These are phyloP conservation scores for Lipomyces yamanashiensis DNA, from an alignment of 805 yeast genomes.

Conservation along the genomic window DNA sequence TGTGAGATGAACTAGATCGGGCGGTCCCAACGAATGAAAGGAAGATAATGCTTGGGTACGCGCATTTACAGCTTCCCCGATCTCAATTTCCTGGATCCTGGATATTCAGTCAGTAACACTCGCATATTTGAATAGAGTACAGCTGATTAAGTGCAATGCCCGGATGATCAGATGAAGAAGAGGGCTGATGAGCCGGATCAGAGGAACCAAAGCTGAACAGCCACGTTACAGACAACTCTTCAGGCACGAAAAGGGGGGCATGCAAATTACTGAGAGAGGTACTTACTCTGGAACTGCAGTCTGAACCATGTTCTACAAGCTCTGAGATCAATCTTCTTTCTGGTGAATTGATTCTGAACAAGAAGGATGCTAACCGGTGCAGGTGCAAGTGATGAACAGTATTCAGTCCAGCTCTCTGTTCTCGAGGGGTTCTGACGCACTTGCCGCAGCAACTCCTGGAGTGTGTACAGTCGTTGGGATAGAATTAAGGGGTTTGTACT, in stretches of 20 bases:
- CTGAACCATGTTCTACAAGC: conserved; percentile 8
- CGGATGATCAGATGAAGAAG: neutral
- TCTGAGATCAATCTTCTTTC: neutral
- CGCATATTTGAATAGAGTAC: neutral
- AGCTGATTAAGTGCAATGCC: neutral
- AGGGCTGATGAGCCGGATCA: neutral
- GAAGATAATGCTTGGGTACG: conserved; percentile 52
- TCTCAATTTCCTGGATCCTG: conserved; percentile 53
- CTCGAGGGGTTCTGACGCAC: too few species aligned
- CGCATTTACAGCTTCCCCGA: conserved; percentile 59
- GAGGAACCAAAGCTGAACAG: neutral
- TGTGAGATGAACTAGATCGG: conserved; percentile 65
- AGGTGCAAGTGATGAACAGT: too few species aligned
- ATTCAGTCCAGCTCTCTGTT: too few species aligned
- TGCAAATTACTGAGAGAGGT: neutral
- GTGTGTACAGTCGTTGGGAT: neutral
- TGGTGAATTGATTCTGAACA: neutral
- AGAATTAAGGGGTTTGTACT: too few species aligned
- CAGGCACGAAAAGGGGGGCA: neutral
- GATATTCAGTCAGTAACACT: conserved; percentile 17
- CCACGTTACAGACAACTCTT: conserved; percentile 3
- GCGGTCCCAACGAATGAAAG: conserved; percentile 69
- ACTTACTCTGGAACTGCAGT: conserved; percentile 22
- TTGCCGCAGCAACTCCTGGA: too few species aligned
- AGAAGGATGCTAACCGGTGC: neutral